Evolutionary conservation across 2,329 filamentous ascomycete species (phyloP).

Genomic region (Onygenales sp.): DNA sequence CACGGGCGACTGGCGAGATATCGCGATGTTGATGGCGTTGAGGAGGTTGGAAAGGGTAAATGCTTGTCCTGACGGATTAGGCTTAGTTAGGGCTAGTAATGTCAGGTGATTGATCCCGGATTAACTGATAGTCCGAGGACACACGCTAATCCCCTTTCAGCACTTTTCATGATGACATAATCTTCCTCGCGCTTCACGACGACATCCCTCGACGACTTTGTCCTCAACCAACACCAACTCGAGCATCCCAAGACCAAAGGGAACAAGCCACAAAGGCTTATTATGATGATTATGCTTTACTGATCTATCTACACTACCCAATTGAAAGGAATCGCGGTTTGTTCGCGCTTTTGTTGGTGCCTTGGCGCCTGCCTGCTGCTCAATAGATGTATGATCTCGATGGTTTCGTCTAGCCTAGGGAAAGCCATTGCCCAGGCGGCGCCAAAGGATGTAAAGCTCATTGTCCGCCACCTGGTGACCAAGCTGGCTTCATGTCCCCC

Average conservation of each 20-base stretch:
- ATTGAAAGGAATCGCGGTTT: neutral
- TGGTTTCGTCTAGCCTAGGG: slow-evolving; percentile 26
- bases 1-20: neutral
- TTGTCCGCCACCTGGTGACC: slow-evolving; percentile 78
- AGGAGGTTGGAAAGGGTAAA: neutral
- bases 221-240: too few species aligned
- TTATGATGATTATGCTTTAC: neutral
- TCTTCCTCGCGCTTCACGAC: neutral
- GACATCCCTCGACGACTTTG: too few species aligned
- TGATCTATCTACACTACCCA: neutral
- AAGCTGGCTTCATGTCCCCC: slow-evolving; percentile 64
- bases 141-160: neutral
- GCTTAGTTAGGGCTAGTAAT: neutral
- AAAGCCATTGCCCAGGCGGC: slow-evolving; percentile 44
- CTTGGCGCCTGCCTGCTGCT: neutral
- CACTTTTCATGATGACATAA: neutral
- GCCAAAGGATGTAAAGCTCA: slow-evolving; percentile 49
- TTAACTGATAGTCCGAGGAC: neutral
- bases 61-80: neutral
- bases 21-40: neutral
- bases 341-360: neutral
- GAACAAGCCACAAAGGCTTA: too few species aligned
- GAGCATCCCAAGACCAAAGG: too few species aligned
- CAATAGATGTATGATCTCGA: slow-evolving; percentile 7
- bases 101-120: neutral